These are phyloP conservation scores for Pezicula neosporulosa DNA, from an alignment of 2,329 filamentous ascomycete species.

Conservation along the genomic window DNA sequence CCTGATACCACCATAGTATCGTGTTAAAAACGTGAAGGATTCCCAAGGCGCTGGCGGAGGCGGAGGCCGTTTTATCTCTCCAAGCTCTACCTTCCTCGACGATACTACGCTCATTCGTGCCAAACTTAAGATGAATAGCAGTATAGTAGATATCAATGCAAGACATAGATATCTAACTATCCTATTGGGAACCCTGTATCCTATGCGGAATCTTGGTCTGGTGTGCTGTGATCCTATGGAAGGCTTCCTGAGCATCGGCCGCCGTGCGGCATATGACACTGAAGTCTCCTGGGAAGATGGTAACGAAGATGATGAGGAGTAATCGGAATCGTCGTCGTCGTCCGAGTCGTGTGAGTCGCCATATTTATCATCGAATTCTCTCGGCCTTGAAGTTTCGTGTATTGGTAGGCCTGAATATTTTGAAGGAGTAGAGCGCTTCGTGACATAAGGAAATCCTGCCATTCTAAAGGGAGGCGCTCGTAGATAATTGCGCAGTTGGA, in stretches of 20 bases:
- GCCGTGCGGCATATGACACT: constrained; percentile 23
- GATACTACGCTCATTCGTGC: constrained; percentile 71
- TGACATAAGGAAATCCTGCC: constrained; percentile 37
- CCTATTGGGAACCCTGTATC: constrained; percentile 55
- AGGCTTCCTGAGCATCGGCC: constrained; percentile 25
- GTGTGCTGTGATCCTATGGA: constrained; percentile 12
- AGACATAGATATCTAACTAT: constrained; percentile 78
- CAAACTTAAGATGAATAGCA: constrained; percentile 75
- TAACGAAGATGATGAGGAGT: constrained; percentile 29
- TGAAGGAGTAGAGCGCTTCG: constrained; percentile 22
- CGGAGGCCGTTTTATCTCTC: constrained; percentile 54
- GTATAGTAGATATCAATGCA: constrained; percentile 61
- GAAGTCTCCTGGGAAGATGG: constrained; percentile 26
- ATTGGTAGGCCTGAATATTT: constrained; percentile 16
- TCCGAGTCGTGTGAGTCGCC: constrained; percentile 46
- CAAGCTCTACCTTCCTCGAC: constrained; percentile 56
- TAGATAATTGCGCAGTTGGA: neutral
- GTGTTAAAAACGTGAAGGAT: constrained; percentile 76
- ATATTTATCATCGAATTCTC: constrained; percentile 24
- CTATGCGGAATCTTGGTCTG: constrained; percentile 1
- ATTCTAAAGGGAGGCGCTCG: constrained; percentile 30
- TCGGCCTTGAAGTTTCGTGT: constrained; percentile 4
- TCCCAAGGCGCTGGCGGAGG: constrained; percentile 74
- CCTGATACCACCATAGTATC: constrained; percentile 87
- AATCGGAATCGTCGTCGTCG: constrained; percentile 38